Evolutionary conservation across 2,329 filamentous ascomycete genomes (phyloP), one percentile per base, ranked within the genome.

Genomic region (Alternaria infectoria): DNA sequence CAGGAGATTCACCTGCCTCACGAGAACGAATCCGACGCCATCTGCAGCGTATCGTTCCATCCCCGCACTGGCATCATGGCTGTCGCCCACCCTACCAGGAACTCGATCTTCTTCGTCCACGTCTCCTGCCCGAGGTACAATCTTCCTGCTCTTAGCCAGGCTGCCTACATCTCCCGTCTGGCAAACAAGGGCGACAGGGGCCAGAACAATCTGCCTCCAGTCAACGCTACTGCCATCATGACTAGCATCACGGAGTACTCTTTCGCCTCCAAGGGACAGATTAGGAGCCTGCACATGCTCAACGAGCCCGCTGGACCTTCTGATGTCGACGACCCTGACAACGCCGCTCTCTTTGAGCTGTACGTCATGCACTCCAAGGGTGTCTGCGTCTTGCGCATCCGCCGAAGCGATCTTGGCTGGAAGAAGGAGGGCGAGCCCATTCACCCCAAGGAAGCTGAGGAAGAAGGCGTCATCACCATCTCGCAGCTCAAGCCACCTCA

Each of bases 281-380:
- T 99, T 54, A 89, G 96, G 78, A 98, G 95, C 77, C 83, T 99
- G 59, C 93, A 97, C 74, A 93, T 99, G 74, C 86, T 98, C 25
- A 89, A 90, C 73, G 90, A 86, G 70, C 89, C 91, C 32, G 87
- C 90, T 59, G 87, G 88, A 65, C 57, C 77, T 71, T 82, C 86
- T 7, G 85, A 88, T 63, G 87, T 88, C 43, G 84, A 84, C 23
- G 79, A 81, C 19, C 81, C 83, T 2, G 89, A 91, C 21, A 91
- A 96, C 67, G 88, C 88, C 15, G 89, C 90, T 0, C 83, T 97
- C 13, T 98, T 99, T 74, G 96, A 99, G 83, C 86, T 99, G 10
- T 99, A 99, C 78, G 91, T 93, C 30, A 97, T 97, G 91, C 95
- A 99, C 80, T 97, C 96, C 11, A 96, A 93, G 82, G 96, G 96